A percentile compares a stretch with the other conserved stretches of the same genome.
Conservation (phyloP, 2,329 filamentous ascomycete species). For the Botrytis galanthina region DNA sequence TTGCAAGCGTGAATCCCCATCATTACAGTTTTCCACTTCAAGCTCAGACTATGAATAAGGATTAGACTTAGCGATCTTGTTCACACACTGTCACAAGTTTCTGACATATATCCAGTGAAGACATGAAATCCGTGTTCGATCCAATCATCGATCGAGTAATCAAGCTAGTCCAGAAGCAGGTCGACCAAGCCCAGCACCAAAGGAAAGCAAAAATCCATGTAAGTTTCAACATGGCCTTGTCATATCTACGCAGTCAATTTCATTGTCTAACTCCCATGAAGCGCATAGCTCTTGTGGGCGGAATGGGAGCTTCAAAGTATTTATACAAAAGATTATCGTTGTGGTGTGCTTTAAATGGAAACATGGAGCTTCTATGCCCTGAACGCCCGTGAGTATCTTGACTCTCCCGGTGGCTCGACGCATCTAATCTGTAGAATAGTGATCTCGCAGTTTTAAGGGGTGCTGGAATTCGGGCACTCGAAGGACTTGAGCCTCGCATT, state of each 20-base stretch:
- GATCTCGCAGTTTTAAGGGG: slow-evolving; percentile 27
- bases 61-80: neutral
- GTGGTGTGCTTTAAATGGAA: slow-evolving; percentile 28
- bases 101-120: slow-evolving; percentile 19
- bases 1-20: neutral
- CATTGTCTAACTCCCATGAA: neutral
- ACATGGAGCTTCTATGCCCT: slow-evolving; percentile 26
- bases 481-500: slow-evolving; percentile 21
- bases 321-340: slow-evolving; percentile 22
- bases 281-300: slow-evolving; percentile 29
- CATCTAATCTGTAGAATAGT: slow-evolving; percentile 20
- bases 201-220: slow-evolving; percentile 27
- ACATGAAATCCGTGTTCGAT: slow-evolving; percentile 32
- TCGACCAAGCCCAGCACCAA: slow-evolving; percentile 21
- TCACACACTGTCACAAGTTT: rapidly evolving
- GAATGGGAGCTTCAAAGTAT: slow-evolving; percentile 27
- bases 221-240: neutral
- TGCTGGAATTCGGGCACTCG: slow-evolving; percentile 24
- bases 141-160: slow-evolving; percentile 28
- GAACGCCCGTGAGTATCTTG: slow-evolving; percentile 20
- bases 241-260: too few relatives aligned
- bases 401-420: neutral
- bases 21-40: neutral
- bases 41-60: neutral
- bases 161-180: slow-evolving; percentile 26